Base-by-base conservation (phyloP, 202 grass and related monocot genomes). In the Sporobolus alterniflorus region DNA sequence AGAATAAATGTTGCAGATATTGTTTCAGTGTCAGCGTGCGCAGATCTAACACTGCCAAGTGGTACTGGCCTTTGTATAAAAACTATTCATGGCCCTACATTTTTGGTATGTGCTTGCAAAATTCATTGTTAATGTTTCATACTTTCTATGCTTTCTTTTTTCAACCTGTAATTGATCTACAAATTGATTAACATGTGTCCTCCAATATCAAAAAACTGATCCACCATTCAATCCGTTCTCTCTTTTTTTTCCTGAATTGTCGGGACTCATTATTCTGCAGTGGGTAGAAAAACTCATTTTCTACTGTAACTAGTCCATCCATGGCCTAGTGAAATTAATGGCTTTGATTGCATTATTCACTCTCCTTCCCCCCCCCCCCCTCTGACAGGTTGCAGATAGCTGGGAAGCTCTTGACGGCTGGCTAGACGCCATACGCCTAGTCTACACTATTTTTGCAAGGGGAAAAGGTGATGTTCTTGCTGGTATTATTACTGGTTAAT, bases 361-460 rank as follows among this genome's bases (percentile, higher is more conserved):
- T 9, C 64, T 50, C 6, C n/a, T 21, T 64, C n/a, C n/a, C n/a
- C n/a, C n/a, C 26, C 31, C 3, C 33, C 62, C 2, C 36, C 72
- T 40, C 29, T 77, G 67, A 25, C 67, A 99, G 96, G 93, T 99
- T 82, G 96, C 96, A 14, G 96, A 96, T 85, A 91, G 85, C 68
- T 96, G 93, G 96, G 96, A 99, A 42, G 89, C 84, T 54, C 78
- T 99, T 80, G 93, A 96, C n/a, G 63, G 91, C 76, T 99, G 96
- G 96, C 74, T 96, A 68, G 96, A 99, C 44, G 93, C 96, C 48
- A 90, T 99, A 49, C 87, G 93, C 50, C 88, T 99, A 43, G 87
- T 99, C 69, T 99, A 96, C 85, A 99, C 96, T 65, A 95, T 96
- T 64, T 96, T 92, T 84, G 89, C 96, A 28, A 99, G 87, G 90